A percentile compares a stretch with the other conserved stretches of the same genome.
phyloP scores from a whole-genome alignment of 176 grass and related monocot genomes.

The Ananas comosus region DNA sequence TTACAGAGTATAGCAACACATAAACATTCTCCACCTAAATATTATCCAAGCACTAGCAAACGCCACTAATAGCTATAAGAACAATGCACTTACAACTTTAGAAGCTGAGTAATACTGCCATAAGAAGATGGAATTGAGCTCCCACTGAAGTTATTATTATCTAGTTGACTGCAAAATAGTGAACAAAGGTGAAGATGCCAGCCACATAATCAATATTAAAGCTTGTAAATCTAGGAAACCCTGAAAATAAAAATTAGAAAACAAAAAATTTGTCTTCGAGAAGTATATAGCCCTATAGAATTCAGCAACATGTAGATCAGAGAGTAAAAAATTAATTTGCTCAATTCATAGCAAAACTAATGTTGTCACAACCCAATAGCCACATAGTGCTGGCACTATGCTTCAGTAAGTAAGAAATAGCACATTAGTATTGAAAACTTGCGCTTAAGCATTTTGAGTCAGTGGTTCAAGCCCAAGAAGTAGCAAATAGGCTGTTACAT shows the following conservation, averaged over 20 bases:
- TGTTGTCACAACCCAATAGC: too few relatives aligned
- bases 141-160: conserved; percentile 95
- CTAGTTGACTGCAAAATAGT: conserved; percentile 65
- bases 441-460: too few relatives aligned
- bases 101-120: conserved; percentile 40
- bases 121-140: conserved; percentile 67
- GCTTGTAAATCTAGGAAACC: background rate
- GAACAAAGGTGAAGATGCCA: background rate
- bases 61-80: background rate
- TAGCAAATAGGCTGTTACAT: too few relatives aligned
- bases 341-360: too few relatives aligned
- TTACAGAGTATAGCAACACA: background rate
- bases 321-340: too few relatives aligned
- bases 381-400: too few relatives aligned
- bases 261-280: background rate
- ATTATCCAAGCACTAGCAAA: background rate
- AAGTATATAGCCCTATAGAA: too few relatives aligned
- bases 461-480: too few relatives aligned
- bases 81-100: conserved; percentile 75
- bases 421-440: too few relatives aligned
- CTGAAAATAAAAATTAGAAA: background rate
- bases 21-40: background rate
- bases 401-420: too few relatives aligned
- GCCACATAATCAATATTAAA: background rate
- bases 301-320: too few relatives aligned